phyloP scores from a whole-genome alignment of 768 basidiomycete genomes.

The Collybia nuda region DNA sequence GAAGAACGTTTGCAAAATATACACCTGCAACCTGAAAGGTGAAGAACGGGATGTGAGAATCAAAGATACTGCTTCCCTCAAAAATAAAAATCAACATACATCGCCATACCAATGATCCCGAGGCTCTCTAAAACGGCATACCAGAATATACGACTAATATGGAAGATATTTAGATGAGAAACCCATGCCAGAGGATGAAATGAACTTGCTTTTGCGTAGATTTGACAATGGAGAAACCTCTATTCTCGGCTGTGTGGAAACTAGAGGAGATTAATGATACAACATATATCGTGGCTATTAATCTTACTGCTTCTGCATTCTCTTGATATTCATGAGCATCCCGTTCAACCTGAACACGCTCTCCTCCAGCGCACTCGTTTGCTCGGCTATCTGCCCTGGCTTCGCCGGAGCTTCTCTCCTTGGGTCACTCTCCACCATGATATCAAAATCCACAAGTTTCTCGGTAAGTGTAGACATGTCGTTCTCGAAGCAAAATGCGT shows the following conservation, averaged over 20 bases:
- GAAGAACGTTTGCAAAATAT: slow-evolving; percentile 94
- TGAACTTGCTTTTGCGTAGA: slow-evolving; percentile 77
- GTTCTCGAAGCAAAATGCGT: slow-evolving; percentile 97
- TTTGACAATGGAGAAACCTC: slow-evolving; percentile 90
- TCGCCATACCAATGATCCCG: slow-evolving; percentile 81
- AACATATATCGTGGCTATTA: not conserved
- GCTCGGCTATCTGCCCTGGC: slow-evolving; percentile 84
- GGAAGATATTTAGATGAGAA: slow-evolving; percentile 4
- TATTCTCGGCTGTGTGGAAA: slow-evolving; percentile 92
- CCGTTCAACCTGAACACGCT: slow-evolving; percentile 90
- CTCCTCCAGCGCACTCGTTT: slow-evolving; percentile 92
- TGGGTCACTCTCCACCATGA: slow-evolving; percentile 98
- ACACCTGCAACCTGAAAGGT: slow-evolving; percentile 81
- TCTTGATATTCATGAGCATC: slow-evolving; percentile 84
- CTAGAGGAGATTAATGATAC: slow-evolving; percentile 34
- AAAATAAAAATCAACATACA: slow-evolving; percentile 59
- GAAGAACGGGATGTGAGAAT: slow-evolving; percentile 4
- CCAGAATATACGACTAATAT: slow-evolving; percentile 84
- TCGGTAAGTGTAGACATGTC: slow-evolving; percentile 94
- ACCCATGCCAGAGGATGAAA: not conserved
- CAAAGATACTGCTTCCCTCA: not conserved
- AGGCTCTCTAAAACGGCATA: slow-evolving; percentile 82
- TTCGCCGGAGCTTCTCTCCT: slow-evolving; percentile 87
- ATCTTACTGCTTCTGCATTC: slow-evolving; percentile 93
- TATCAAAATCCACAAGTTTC: slow-evolving; percentile 93